Percentiles rank a stretch among this genome's conserved stretches.
These are phyloP conservation scores for Tolypocladium inflatum DNA, from an alignment of 2,329 filamentous ascomycete genomes.

Conservation along the genomic window DNA sequence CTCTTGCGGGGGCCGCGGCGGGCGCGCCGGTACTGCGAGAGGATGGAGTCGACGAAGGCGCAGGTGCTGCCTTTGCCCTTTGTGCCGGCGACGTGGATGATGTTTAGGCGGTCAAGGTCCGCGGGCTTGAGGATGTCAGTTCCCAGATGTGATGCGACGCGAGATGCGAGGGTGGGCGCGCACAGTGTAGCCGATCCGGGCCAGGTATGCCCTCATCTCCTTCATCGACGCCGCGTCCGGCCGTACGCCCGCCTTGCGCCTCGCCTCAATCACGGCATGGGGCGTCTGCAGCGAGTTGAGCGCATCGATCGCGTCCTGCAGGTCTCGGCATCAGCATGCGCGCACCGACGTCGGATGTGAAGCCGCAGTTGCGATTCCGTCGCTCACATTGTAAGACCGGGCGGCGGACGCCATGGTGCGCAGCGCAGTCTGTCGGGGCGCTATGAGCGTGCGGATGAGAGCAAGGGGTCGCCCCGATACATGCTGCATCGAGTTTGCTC, in stretches of 20 bases:
- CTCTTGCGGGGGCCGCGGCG: constrained; percentile 31
- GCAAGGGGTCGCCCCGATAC: constrained; percentile 16
- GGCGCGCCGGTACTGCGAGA: constrained; percentile 37
- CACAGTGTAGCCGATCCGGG: constrained; percentile 66
- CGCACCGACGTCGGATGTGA: background rate
- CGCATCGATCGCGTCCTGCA: constrained; percentile 71
- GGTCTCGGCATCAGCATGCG: background rate
- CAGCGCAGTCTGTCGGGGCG: constrained; percentile 5
- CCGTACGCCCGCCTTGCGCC: constrained; percentile 62
- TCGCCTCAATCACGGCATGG: constrained; percentile 68
- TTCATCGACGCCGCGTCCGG: constrained; percentile 62
- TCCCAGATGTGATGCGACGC: background rate
- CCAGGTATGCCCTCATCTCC: constrained; percentile 72
- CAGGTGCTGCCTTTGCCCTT: constrained; percentile 70
- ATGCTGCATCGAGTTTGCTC: constrained; percentile 20
- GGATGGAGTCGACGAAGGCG: constrained; percentile 55
- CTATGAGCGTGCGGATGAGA: constrained; percentile 11
- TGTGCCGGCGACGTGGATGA: constrained; percentile 65
- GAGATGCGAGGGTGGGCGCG: constrained; percentile 3
- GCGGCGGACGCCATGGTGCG: constrained; percentile 17
- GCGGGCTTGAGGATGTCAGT: constrained; percentile 15
- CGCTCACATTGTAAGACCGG: constrained; percentile 25
- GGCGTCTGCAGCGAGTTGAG: constrained; percentile 91
- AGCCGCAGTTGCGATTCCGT: background rate
- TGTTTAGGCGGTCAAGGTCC: constrained; percentile 51